Evolutionary conservation across 2,329 filamentous ascomycete species (phyloP), one percentile per base, ranked within the genome.

Genomic region (Daldinia sp.): DNA sequence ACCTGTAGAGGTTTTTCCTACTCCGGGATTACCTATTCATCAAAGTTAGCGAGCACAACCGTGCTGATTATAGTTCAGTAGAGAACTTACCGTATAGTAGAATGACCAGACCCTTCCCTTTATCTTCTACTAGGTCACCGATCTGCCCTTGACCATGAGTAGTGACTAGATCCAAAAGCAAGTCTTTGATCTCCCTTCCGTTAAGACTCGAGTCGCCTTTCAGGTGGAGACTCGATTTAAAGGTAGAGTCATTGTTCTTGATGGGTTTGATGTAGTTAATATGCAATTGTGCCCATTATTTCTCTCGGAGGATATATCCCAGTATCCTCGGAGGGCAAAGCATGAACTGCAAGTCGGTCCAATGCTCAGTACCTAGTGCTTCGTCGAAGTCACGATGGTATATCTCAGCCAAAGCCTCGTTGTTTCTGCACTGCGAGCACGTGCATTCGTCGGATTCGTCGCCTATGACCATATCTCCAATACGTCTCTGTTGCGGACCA

Each of bases 241-340:
- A 69, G 56, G 1, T 67, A 49, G 1, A 69, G 48, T 2, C 67
- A 61, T 15, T 66, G 61, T 1, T 64, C 64, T 32, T 67, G 66
- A 11, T 45, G 50, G 1, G 48, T 2, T 50, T 30, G 4, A 52
- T 34, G 13, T 13, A 13, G 7, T 34, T 56, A 23, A 64, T 57
- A 9, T 58, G 45, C 1, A 68, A 32, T 30, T 68, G 63, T 2
- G 55, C 66, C 66, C 63, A 68, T 13, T 59, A 52, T 34, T 66
- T 68, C 13, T 59, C 39, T 1, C 47, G 19, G 13, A 68, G 39
- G 21, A 58, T 37, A 17, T 66, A 68, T 10, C 66, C 66, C 8
- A 68, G 56, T 10, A 66, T 41, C 1, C 60, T 45, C 6, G 60
- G 63, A 2, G 63, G 52, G 30, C 56, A 66, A 3, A 68, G 34